These are phyloP conservation scores for Hanseniaspora taiwanica DNA, from an alignment of 805 yeast genomes.

Conservation along the genomic window DNA sequence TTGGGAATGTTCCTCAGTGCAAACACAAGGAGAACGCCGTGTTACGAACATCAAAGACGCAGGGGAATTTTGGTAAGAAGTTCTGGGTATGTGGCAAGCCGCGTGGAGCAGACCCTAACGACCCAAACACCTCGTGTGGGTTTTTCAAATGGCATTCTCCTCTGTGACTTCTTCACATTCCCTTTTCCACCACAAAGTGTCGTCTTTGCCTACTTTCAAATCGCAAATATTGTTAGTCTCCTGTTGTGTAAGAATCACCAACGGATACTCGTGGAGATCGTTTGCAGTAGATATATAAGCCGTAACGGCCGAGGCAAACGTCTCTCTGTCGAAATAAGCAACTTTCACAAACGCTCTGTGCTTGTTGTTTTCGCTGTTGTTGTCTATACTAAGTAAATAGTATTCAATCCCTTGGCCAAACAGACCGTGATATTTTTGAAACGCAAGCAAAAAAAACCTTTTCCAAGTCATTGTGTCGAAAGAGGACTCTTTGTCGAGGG, in stretches of 20 bases:
- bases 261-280: slow-evolving; percentile 17
- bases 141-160: slow-evolving; percentile 35
- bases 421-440: slow-evolving; percentile 27
- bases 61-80: slow-evolving; percentile 32
- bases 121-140: slow-evolving; percentile 31
- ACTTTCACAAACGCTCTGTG: slow-evolving; percentile 17
- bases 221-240: slow-evolving; percentile 12
- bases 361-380: slow-evolving; percentile 17
- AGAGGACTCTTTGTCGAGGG: slow-evolving; percentile 10
- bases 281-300: slow-evolving; percentile 21
- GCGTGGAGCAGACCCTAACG: slow-evolving; percentile 15
- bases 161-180: slow-evolving; percentile 12
- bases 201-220: slow-evolving; percentile 17
- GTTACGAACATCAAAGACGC: slow-evolving; percentile 32
- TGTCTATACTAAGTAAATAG: too few species aligned
- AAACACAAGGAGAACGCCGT: slow-evolving; percentile 34
- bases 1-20: slow-evolving; percentile 31
- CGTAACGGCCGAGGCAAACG: slow-evolving; percentile 21
- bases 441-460: slow-evolving; percentile 23
- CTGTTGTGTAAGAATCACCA: slow-evolving; percentile 14
- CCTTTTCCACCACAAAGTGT: slow-evolving; percentile 16
- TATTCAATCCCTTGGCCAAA: slow-evolving; percentile 29
- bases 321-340: slow-evolving; percentile 16
- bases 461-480: slow-evolving; percentile 29
- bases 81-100: slow-evolving; percentile 42